Percentiles rank a stretch among this genome's conserved stretches.
Evolutionary conservation across 31 red algal genomes (phyloP).

Genomic region (Bonnemaisonia californica): DNA sequence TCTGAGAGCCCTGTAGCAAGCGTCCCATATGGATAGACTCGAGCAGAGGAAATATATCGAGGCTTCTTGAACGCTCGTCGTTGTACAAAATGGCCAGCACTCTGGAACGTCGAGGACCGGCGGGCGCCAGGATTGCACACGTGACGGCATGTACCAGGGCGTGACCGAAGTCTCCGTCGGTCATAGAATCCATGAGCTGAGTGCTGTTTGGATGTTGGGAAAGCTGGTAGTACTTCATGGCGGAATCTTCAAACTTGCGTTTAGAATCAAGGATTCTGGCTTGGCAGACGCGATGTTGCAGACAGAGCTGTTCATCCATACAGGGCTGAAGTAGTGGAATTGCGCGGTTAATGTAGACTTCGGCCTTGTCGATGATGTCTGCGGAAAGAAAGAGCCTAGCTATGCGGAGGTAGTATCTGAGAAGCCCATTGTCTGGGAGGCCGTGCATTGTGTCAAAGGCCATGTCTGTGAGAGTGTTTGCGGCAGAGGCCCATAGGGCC

Average conservation of each 20-base stretch:
- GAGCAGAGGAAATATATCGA: slow-evolving; percentile 72
- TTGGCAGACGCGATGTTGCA: slow-evolving; percentile 53
- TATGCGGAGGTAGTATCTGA: slow-evolving; percentile 66
- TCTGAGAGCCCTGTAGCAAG: slow-evolving; percentile 53
- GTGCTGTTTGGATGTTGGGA: slow-evolving; percentile 47
- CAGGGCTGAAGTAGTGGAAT: slow-evolving; percentile 40
- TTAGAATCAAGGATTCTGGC: slow-evolving; percentile 84
- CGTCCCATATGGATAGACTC: slow-evolving; percentile 86
- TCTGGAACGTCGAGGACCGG: slow-evolving; percentile 84
- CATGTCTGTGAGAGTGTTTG: slow-evolving; percentile 44
- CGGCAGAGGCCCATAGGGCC: slow-evolving; percentile 43
- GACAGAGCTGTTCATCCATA: slow-evolving; percentile 40
- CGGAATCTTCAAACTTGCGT: slow-evolving; percentile 83
- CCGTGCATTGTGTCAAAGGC: slow-evolving; percentile 42
- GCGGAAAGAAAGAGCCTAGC: slow-evolving; percentile 65
- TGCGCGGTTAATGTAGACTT: slow-evolving; percentile 59
- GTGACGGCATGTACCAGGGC: slow-evolving; percentile 76
- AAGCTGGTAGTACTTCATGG: slow-evolving; percentile 85
- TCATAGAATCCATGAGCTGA: slow-evolving; percentile 34
- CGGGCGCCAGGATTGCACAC: slow-evolving; percentile 86
- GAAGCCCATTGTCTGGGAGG: slow-evolving; percentile 17
- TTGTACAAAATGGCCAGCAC: slow-evolving; percentile 83
- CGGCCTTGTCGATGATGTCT: slow-evolving; percentile 41
- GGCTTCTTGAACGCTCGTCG: slow-evolving; percentile 74
- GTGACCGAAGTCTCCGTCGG: slow-evolving; percentile 30